Evolutionary conservation across 106 monocot species (phyloP).

Genomic region (Phalaenopsis aphrodite): DNA sequence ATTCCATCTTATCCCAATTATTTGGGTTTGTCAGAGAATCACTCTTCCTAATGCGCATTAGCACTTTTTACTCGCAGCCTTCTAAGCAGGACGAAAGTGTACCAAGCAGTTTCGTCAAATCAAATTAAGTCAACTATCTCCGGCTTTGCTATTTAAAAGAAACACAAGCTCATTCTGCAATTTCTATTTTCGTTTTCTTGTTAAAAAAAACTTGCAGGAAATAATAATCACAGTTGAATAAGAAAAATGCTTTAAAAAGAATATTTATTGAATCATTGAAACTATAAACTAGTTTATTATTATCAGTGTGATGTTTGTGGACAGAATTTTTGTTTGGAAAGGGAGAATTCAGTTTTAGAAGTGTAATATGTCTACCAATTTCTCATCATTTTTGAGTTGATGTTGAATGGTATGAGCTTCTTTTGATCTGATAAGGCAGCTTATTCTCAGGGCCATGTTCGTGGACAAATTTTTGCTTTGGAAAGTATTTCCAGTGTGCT

Average conservation of each 20-base stretch:
- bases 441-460: conserved; percentile 64
- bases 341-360: not conserved
- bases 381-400: not conserved
- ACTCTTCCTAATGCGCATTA: no score
- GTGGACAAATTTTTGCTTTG: conserved; percentile 80
- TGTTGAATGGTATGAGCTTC: not conserved
- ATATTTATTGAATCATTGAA: no score
- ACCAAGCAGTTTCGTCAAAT: conserved; percentile 92
- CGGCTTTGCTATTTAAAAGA: conserved; percentile 97
- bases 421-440: not conserved
- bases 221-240: no score
- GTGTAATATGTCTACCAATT: not conserved
- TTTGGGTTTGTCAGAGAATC: no score
- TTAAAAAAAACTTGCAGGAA: no score
- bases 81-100: conserved; percentile 98
- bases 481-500: conserved; percentile 85
- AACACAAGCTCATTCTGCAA: conserved; percentile 74
- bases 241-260: no score
- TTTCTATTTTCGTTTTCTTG: no score
- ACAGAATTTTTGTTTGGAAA: not conserved
- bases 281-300: no score
- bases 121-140: conserved; percentile 96
- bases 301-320: no score
- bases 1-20: no score
- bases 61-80: conserved; percentile 90